These are phyloP conservation scores for Oidiodendron maius DNA, from an alignment of 495 filamentous ascomycete species.

Conservation along the genomic window DNA sequence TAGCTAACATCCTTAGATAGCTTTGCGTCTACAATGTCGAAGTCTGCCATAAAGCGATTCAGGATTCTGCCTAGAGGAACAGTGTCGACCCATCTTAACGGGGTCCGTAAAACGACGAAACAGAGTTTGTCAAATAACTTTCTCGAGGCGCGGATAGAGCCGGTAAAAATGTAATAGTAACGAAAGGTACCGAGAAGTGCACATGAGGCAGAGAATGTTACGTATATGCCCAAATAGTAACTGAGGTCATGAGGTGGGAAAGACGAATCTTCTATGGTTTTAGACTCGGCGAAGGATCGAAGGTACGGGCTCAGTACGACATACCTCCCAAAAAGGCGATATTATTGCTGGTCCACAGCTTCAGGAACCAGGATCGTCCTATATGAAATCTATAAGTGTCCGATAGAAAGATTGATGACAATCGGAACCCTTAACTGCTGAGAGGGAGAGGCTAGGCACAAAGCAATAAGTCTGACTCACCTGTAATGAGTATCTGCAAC, in stretches of 20 bases:
- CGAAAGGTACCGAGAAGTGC: conserved; percentile 18
- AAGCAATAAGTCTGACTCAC: conserved; percentile 24
- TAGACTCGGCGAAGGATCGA: conserved; percentile 23
- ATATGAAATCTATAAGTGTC: conserved; percentile 5
- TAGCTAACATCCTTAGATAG: conserved; percentile 55
- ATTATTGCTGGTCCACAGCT: conserved; percentile 55
- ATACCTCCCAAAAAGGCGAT: conserved; percentile 23
- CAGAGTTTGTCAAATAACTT: conserved; percentile 29
- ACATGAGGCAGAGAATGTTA: conserved; percentile 46
- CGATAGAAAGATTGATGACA: no score
- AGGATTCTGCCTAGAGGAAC: conserved; percentile 72
- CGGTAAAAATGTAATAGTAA: conserved; percentile 20
- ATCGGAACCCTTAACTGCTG: no score
- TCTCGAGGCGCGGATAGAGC: conserved; percentile 22
- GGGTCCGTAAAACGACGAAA: conserved; percentile 60
- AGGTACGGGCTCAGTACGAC: conserved; percentile 27
- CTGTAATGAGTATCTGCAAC: conserved; percentile 44
- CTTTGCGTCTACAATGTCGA: conserved; percentile 61
- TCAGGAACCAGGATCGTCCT: conserved; percentile 63
- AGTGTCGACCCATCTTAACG: conserved; percentile 74
- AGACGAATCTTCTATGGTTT: conserved; percentile 8
- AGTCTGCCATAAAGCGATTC: conserved; percentile 77
- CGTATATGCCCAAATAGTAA: conserved; percentile 66
- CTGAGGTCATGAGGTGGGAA: conserved; percentile 34
- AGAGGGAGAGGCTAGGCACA: no score